phyloP scores from a whole-genome alignment of 495 filamentous ascomycete genomes.

The Geoglossum glabrum region DNA sequence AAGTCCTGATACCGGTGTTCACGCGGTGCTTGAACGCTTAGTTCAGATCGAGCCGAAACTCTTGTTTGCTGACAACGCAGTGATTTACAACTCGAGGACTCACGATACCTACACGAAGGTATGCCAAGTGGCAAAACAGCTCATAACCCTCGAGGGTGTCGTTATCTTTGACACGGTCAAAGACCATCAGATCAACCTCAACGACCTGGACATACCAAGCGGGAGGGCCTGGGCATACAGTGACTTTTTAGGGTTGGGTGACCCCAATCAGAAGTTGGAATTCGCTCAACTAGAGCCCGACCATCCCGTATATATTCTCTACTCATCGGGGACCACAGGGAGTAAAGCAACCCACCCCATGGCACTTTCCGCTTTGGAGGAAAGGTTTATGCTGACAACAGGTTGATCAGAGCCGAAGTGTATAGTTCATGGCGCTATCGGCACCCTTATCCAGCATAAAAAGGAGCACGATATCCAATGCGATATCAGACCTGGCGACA shows the following conservation, averaged over 20 bases:
- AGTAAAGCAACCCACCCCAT: background rate
- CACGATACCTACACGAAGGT: constrained; percentile 56
- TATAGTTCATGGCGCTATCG: constrained; percentile 75
- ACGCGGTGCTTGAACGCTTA: constrained; percentile 63
- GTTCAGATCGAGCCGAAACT: constrained; percentile 62
- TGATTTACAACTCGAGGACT: constrained; percentile 71
- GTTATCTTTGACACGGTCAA: constrained; percentile 49
- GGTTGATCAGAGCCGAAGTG: constrained; percentile 47
- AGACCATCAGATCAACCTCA: constrained; percentile 27
- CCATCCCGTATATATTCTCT: constrained; percentile 77
- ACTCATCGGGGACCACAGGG: constrained; percentile 74
- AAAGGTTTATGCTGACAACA: background rate
- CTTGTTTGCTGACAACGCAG: constrained; percentile 70
- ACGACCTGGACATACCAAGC: constrained; percentile 15
- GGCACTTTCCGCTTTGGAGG: background rate
- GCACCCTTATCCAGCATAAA: constrained; percentile 81
- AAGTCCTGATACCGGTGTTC: constrained; percentile 63
- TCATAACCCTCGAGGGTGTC: constrained; percentile 41
- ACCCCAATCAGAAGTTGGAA: constrained; percentile 24
- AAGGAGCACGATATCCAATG: constrained; percentile 80
- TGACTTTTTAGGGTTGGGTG: constrained; percentile 25
- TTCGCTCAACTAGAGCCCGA: constrained; percentile 63
- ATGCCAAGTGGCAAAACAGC: constrained; percentile 39
- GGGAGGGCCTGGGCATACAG: constrained; percentile 26
- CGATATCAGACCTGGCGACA: constrained; percentile 42